phyloP scores from a whole-genome alignment of 1,139 yeast species.

The Zygoascus meyerae region DNA sequence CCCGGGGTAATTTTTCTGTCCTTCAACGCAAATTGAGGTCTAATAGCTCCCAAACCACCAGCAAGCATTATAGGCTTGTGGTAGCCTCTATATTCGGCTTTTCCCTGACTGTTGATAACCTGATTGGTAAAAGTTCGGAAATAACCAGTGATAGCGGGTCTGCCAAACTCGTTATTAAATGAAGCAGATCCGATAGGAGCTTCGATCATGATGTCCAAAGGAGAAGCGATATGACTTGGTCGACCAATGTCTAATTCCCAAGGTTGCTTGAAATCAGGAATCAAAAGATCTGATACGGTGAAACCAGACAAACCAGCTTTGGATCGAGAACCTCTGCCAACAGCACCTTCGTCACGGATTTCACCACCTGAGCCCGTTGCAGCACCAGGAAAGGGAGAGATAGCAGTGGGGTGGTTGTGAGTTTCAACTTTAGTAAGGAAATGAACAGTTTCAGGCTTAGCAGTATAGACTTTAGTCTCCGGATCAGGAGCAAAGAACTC shows the following conservation, averaged over 20 bases:
- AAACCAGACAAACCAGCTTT: slow-evolving; percentile 96
- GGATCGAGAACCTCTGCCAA: slow-evolving; percentile 95
- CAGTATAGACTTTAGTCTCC: slow-evolving; percentile 62
- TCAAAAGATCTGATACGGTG: slow-evolving; percentile 82
- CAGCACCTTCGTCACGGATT: slow-evolving; percentile 99
- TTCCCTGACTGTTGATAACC: slow-evolving; percentile 56
- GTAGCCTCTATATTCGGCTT: slow-evolving; percentile 83
- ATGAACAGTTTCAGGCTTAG: slow-evolving; percentile 73
- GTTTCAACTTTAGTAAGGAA: slow-evolving; percentile 95
- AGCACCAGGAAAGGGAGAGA: slow-evolving; percentile 98
- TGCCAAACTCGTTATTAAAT: slow-evolving; percentile 96
- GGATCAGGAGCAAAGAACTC: slow-evolving; percentile 78
- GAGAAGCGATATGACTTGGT: slow-evolving; percentile 88
- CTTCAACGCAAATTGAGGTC: slow-evolving; percentile 89
- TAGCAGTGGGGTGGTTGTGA: slow-evolving; percentile 99
- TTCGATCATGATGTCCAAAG: slow-evolving; percentile 91
- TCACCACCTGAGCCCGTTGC: slow-evolving; percentile 99
- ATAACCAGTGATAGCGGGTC: slow-evolving; percentile 96
- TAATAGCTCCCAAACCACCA: slow-evolving; percentile 96
- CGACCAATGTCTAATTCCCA: slow-evolving; percentile 91
- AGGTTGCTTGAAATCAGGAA: slow-evolving; percentile 82
- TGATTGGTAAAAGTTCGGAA: slow-evolving; percentile 90
- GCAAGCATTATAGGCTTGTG: slow-evolving; percentile 99
- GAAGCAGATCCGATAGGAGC: slow-evolving; percentile 99
- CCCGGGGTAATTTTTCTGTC: slow-evolving; percentile 88